Conservation (phyloP, 805 yeast genomes). For the Yarrowia sp. region DNA sequence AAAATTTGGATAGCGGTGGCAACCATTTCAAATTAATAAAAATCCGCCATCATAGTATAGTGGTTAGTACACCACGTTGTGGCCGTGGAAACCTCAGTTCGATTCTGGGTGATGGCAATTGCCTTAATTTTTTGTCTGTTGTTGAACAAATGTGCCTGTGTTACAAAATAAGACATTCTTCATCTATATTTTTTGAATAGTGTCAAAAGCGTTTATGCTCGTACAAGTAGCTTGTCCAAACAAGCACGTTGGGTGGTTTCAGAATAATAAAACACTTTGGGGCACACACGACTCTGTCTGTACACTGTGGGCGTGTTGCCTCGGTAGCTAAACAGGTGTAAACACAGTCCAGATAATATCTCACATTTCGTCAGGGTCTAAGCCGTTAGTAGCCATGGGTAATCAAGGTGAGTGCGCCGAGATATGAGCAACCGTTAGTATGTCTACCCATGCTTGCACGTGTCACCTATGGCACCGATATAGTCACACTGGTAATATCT, state of each 20-base stretch:
- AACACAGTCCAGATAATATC: conserved; percentile 1
- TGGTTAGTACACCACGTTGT: conserved; percentile 26
- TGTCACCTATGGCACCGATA: no score
- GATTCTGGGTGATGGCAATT: conserved; percentile 25
- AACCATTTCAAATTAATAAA: not conserved
- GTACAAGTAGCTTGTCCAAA: not conserved
- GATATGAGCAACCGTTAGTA: no score
- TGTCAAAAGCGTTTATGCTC: not conserved
- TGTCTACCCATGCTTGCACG: no score
- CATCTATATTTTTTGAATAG: no score
- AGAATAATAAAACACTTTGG: not conserved
- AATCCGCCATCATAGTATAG: conserved; percentile 23
- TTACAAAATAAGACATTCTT: no score
- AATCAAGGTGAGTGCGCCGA: no score
- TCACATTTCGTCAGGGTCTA: not conserved
- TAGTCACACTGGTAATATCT: not conserved
- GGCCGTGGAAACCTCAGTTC: conserved; percentile 27
- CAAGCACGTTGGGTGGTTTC: not conserved
- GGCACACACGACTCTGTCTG: not conserved
- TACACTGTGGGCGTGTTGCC: not conserved
- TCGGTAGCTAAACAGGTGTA: not conserved
- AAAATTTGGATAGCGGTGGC: not conserved
- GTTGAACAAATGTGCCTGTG: no score
- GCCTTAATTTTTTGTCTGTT: not conserved
- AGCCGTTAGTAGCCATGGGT: not conserved